A percentile compares a stretch with the other conserved stretches of the same genome.
phyloP scores from a whole-genome alignment of 23 red algal species.

The Agarophyton chilense region DNA sequence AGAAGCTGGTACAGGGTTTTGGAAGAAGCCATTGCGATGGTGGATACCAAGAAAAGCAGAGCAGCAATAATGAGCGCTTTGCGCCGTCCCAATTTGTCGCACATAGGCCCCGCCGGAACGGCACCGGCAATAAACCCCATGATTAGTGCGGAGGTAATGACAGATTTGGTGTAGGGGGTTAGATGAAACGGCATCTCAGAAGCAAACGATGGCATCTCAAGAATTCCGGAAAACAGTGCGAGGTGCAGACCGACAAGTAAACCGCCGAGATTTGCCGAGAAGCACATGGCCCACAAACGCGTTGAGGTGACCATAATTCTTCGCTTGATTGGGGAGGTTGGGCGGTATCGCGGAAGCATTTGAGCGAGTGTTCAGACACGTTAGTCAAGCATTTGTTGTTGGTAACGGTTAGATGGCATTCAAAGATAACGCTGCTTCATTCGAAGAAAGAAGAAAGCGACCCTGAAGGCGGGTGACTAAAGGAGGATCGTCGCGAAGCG shows the following conservation, averaged over 20 bases:
- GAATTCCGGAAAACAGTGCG: constrained; percentile 59
- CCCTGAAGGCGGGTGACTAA: too few relatives aligned
- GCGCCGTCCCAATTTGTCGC: constrained; percentile 43
- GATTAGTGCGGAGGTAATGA: constrained; percentile 52
- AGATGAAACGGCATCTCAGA: constrained; percentile 17
- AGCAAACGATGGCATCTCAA: constrained; percentile 56
- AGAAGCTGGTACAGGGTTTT: constrained; percentile 8
- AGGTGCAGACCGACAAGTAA: constrained; percentile 56
- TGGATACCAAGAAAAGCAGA: neutral
- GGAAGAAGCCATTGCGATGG: constrained; percentile 29
- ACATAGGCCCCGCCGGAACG: constrained; percentile 45
- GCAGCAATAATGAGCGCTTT: constrained; percentile 43
- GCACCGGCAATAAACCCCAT: constrained; percentile 24
- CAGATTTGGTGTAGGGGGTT: constrained; percentile 9
- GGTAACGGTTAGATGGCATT: neutral
- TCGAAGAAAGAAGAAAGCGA: too few relatives aligned
- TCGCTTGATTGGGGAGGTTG: neutral
- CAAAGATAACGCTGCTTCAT: neutral
- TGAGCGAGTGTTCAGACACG: neutral
- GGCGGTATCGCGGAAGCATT: constrained; percentile 14
- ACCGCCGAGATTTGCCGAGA: constrained; percentile 55
- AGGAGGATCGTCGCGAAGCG: too few relatives aligned
- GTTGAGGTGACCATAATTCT: neutral
- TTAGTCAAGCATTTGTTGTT: neutral
- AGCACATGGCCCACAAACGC: constrained; percentile 14